Evolutionary conservation across 257 asterid genomes (phyloP).

Genomic region (Cynanchum wilfordii): DNA sequence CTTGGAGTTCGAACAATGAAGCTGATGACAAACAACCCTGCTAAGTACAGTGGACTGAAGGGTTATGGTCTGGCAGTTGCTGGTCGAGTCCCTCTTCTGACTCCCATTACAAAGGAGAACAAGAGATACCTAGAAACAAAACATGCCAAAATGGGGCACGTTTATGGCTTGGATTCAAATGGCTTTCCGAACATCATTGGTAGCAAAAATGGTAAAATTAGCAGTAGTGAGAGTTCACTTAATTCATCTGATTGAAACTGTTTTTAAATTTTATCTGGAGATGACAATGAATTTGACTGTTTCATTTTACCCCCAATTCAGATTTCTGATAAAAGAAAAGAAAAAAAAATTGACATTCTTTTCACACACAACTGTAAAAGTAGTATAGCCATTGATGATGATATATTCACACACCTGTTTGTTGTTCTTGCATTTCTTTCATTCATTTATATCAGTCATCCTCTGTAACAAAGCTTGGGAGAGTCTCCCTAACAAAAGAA

Average conservation of each 20-base stretch:
- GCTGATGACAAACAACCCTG: slow-evolving; percentile 96
- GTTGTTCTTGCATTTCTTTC: not conserved
- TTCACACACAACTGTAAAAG: not conserved
- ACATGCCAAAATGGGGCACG: slow-evolving; percentile 92
- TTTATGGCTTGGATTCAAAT: slow-evolving; percentile 55
- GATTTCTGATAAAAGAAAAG: not conserved
- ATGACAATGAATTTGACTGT: not conserved
- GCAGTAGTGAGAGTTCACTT: slow-evolving; percentile 14
- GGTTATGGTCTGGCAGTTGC: slow-evolving; percentile 86
- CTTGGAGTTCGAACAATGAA: slow-evolving; percentile 96
- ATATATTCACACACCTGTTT: not conserved
- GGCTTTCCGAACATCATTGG: slow-evolving; percentile 46
- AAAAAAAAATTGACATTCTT: not conserved
- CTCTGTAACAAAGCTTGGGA: not conserved
- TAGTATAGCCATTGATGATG: not conserved
- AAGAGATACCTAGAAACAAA: slow-evolving; percentile 86
- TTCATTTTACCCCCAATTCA: not conserved
- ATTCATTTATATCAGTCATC: not conserved
- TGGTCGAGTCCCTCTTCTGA: slow-evolving; percentile 77
- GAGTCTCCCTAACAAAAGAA: not conserved
- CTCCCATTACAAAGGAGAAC: slow-evolving; percentile 77
- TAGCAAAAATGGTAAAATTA: slow-evolving; percentile 31
- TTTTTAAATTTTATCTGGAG: not conserved
- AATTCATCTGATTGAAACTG: slow-evolving; percentile 22
- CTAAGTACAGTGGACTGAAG: slow-evolving; percentile 84